These are phyloP conservation scores for Cladophialophora carrionii DNA, from an alignment of 2,329 filamentous ascomycete genomes.

Conservation along the genomic window DNA sequence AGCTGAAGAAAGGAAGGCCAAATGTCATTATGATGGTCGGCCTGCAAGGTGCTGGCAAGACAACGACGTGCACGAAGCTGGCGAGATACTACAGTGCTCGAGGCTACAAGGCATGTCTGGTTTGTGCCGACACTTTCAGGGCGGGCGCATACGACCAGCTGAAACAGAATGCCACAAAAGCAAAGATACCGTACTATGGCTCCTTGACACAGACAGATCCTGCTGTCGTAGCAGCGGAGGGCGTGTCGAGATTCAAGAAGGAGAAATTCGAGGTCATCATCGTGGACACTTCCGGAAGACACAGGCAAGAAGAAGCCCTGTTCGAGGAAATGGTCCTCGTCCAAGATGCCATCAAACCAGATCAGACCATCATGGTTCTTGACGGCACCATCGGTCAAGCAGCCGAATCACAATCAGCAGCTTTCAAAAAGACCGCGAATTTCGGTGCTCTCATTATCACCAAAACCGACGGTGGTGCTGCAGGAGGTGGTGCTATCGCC, in stretches of 20 bases:
- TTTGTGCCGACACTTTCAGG: conserved; percentile 98
- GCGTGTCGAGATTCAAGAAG: conserved; percentile 99
- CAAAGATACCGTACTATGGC: conserved; percentile 98
- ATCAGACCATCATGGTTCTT: conserved; percentile 98
- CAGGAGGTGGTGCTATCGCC: conserved; percentile 94
- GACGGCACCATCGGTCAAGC: conserved; percentile 96
- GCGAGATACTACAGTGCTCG: conserved; percentile 91
- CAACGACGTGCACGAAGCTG: conserved; percentile 96
- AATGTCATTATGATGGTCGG: conserved; percentile 99
- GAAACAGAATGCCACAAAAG: conserved; percentile 98
- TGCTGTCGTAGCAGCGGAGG: conserved; percentile 87
- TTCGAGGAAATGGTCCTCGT: conserved; percentile 99
- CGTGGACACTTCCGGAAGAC: conserved; percentile 92
- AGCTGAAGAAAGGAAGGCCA: conserved; percentile 91
- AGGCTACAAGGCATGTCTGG: conserved; percentile 88
- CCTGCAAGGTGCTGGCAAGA: conserved; percentile 96
- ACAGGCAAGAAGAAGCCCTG: conserved; percentile 90
- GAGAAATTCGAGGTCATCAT: conserved; percentile 98
- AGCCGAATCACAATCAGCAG: conserved; percentile 89
- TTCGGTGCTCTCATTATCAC: conserved; percentile 99
- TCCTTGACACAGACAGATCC: conserved; percentile 96
- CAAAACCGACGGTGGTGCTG: conserved; percentile 94
- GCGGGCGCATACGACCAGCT: conserved; percentile 97
- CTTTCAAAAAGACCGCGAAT: conserved; percentile 95
- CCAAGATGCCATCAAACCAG: conserved; percentile 82